phyloP scores from a whole-genome alignment of 192 early-diverging fungal genomes.

The Rhizoclosmatium globosum region DNA sequence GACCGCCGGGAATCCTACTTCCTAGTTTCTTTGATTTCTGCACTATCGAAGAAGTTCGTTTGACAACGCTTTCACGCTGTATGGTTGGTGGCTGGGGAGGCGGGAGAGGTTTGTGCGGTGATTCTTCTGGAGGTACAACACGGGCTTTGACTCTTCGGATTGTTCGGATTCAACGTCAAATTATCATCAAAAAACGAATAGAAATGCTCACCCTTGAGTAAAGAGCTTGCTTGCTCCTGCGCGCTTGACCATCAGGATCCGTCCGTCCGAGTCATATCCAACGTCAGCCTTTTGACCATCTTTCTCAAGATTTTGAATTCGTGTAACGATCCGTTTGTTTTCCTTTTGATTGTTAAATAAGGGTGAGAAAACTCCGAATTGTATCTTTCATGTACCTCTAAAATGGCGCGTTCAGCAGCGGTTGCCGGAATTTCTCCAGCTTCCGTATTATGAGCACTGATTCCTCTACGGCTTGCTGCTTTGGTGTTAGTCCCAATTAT shows the following conservation, averaged over 20 bases:
- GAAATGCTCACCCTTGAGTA: conserved; percentile 36
- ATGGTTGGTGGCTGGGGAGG: not conserved
- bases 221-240: conserved; percentile 19
- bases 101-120: not conserved
- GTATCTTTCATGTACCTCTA: conserved; percentile 41
- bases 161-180: not conserved
- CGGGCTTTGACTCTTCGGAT: not conserved
- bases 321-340: conserved; percentile 36
- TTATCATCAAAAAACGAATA: not conserved
- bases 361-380: not conserved
- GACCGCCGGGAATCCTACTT: not conserved
- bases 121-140: not conserved
- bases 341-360: conserved; percentile 3
- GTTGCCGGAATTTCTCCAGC: conserved; percentile 28
- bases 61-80: no score
- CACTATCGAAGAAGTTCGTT: not conserved
- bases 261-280: conserved; percentile 49
- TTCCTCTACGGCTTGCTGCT: not conserved
- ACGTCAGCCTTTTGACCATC: conserved; percentile 40
- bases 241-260: conserved; percentile 44
- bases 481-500: not conserved
- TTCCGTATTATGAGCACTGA: not conserved
- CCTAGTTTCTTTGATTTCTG: not conserved
- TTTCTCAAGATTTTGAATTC: conserved; percentile 45
- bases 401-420: conserved; percentile 49